Evolutionary conservation across 495 filamentous ascomycete species (phyloP).

Genomic region (Glarea lozoyensis): DNA sequence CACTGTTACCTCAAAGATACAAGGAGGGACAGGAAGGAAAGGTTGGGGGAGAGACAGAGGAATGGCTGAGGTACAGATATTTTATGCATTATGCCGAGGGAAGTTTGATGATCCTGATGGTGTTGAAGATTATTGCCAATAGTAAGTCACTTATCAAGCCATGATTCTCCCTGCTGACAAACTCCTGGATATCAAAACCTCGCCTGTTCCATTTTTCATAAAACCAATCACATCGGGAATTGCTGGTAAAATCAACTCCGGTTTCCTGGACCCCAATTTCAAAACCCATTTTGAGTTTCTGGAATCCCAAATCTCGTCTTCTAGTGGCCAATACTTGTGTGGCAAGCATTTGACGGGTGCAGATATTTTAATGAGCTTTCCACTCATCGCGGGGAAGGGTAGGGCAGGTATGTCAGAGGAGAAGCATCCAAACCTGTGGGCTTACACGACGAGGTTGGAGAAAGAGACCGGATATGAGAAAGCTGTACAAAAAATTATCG

Average conservation of each 20-base stretch:
- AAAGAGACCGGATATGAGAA: slow-evolving; percentile 48
- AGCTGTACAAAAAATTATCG: slow-evolving; percentile 47
- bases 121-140: slow-evolving; percentile 5
- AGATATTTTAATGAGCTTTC: slow-evolving; percentile 76
- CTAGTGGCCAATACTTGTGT: slow-evolving; percentile 60
- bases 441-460: slow-evolving; percentile 56
- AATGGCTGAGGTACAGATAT: slow-evolving; percentile 69
- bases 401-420: slow-evolving; percentile 36
- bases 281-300: slow-evolving; percentile 61
- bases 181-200: slow-evolving; percentile 39
- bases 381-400: slow-evolving; percentile 45
- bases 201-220: slow-evolving; percentile 75
- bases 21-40: slow-evolving; percentile 41
- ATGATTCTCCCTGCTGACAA: background rate
- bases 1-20: slow-evolving; percentile 59
- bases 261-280: slow-evolving; percentile 56
- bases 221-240: slow-evolving; percentile 63
- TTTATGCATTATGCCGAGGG: slow-evolving; percentile 80
- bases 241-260: slow-evolving; percentile 47
- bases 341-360: slow-evolving; percentile 64
- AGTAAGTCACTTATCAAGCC: slow-evolving; percentile 19
- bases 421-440: slow-evolving; percentile 47
- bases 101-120: slow-evolving; percentile 48
- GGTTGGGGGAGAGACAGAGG: slow-evolving; percentile 62
- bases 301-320: slow-evolving; percentile 58